Evolutionary conservation across 495 filamentous ascomycete genomes (phyloP), one percentile per base, ranked within the genome.

Genomic region (Trichoderma erinaceum): DNA sequence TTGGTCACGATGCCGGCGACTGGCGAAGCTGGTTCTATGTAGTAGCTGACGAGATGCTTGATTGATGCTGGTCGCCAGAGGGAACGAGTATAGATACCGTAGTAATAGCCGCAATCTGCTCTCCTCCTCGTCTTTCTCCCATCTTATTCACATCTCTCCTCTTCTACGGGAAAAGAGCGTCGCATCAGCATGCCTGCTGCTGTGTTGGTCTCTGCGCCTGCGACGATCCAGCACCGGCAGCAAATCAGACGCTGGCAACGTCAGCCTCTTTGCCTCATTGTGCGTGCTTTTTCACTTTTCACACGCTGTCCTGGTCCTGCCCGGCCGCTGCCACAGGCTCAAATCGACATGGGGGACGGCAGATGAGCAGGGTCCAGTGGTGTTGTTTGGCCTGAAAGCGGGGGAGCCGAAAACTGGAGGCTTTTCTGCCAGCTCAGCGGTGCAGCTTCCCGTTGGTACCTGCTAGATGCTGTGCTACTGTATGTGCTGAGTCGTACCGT

Each of bases 371-470:
- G 56, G 56, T 61, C 25, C 48, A 52, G 48, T 48, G 15, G 44
- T 25, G 50, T 7, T 32, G 56, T 61, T 16, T 61, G 56, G 56
- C 56, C 25, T 32, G 23, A 21, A 32, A 61, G 56, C 56, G 56
- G 56, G 52, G 56, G 56, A 61, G 56, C 29, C 56, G 48, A 23
- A 11, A 23, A 61, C 12, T 61, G 23, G 25, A 61, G 56, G 35
- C 35, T 13, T 61, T 61, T 10, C n/a, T 61, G 56, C 56, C 56
- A 61, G 25, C 56, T 61, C 56, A 61, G 56, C 56, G 25, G 35
- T 38, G 44, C 44, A 48, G 44, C 44, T 48, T 48, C 44, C 44
- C 44, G 13, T n/a, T 48, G 35, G 35, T 38, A 38, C 35, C 4
- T 38, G 35, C 35, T 38, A 38, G 35, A 38, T 38, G 35, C 35